Evolutionary conservation across 495 filamentous ascomycete species (phyloP).

Genomic region (Ramalina peruviana): DNA sequence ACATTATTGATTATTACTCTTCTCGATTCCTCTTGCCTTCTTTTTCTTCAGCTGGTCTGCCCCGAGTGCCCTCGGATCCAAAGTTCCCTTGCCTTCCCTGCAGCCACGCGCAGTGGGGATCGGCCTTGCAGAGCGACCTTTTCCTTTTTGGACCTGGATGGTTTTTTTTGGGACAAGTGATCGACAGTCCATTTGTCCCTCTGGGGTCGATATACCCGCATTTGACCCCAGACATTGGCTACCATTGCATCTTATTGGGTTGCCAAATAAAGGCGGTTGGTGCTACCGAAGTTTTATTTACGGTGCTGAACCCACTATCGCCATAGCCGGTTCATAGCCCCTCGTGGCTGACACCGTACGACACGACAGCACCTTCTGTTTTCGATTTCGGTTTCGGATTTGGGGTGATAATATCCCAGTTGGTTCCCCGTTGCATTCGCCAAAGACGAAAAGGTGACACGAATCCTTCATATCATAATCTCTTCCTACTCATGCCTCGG

Average conservation of each 20-base stretch:
- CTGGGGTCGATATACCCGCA: neutral
- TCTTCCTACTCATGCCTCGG: neutral
- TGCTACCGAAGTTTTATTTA: neutral
- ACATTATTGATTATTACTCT: too few species aligned
- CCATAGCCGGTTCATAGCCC: too few species aligned
- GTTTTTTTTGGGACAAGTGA: neutral
- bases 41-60: too few species aligned
- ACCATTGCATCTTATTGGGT: neutral
- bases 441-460: neutral
- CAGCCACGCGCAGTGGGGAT: slow-evolving; percentile 4
- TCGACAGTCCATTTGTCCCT: neutral
- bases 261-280: neutral
- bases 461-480: neutral
- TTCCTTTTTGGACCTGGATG: neutral
- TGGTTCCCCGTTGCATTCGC: neutral
- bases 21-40: too few species aligned
- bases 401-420: too few species aligned
- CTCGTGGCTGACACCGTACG: too few species aligned
- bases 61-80: too few species aligned
- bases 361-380: too few species aligned
- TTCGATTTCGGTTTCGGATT: too few species aligned
- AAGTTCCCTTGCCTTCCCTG: neutral
- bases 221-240: neutral
- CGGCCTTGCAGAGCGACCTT: neutral
- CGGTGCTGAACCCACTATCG: neutral